Evolutionary conservation across 2,329 filamentous ascomycete genomes (phyloP), one percentile per base, ranked within the genome.

Genomic region (Drechslera avenae): DNA sequence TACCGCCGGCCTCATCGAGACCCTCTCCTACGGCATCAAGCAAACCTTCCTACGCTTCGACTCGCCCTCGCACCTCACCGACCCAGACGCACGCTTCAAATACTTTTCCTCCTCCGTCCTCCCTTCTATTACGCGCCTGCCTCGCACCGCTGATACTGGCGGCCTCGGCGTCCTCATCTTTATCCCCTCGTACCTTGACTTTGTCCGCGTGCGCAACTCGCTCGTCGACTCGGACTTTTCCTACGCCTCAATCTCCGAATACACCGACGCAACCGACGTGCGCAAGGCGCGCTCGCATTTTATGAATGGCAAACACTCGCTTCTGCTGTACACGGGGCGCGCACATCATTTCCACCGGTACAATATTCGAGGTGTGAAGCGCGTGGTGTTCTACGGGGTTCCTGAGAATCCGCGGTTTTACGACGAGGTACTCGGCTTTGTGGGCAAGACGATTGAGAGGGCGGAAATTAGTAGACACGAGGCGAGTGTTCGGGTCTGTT

Each of bases 331-430:
- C 76, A 95, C 92, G 2, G 93, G 96, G 72, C 86, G 94, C 52
- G 90, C 92, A n/a, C 94, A 99, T 75, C 94, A 99, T 74, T 97
- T 97, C 80, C 86, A 91, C 41, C 83, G 94, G n/a, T 91, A 94
- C 68, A 83, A 84, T 60, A 81, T 99, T 46, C 83, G 85, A 30
- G 94, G 94, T 17, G 91, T 94, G 12, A 87, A 86, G 72, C 82
- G 86, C 33, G 83, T 97, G n/a, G 82, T 97, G 43, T 88, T 96
- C 79, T 97, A 97, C 71, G 89, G 87, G 1, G 73, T 97, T 26
- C 94, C 94, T 0, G 93, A 97, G 64, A 96, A 97, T 69, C 88
- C 89, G 19, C 71, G 83, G 16, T 93, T 94, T 64, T 95, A 93
- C 71, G 80, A 81, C 32, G 91, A 95, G 76, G 80, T 93, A 46